Evolutionary conservation across 768 basidiomycete genomes (phyloP).

Genomic region (Royoungia palumana): DNA sequence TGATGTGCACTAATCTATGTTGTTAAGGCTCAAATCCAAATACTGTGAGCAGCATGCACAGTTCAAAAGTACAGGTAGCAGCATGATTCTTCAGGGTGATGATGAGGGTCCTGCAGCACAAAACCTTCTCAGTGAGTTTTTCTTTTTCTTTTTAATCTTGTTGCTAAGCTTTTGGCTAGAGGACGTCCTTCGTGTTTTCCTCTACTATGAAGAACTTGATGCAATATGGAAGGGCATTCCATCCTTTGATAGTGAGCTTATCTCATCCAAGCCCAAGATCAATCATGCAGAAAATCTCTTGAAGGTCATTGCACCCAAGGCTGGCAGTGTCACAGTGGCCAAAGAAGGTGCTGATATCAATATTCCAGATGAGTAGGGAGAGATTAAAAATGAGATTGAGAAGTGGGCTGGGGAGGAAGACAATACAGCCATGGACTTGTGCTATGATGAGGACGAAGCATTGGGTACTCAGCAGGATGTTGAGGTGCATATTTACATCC

Average conservation of each 20-base stretch:
- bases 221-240: constrained; percentile 5
- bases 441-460: no score
- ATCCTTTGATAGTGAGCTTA: background rate
- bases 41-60: background rate
- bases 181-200: constrained; percentile 2
- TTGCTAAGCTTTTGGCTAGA: background rate
- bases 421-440: no score
- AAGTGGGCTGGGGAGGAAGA: no score
- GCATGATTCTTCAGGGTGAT: background rate
- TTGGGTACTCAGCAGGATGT: no score
- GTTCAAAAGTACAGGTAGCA: constrained; percentile 1
- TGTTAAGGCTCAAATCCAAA: constrained; percentile 1
- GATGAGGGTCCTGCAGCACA: background rate
- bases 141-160: no score
- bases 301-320: background rate
- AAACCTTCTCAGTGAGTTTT: no score
- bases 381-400: no score
- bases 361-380: no score
- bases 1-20: background rate
- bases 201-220: constrained; percentile 7
- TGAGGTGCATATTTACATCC: no score
- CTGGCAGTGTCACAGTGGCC: no score
- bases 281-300: constrained; percentile 1
- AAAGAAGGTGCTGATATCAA: no score
- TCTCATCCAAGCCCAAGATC: background rate